These are phyloP conservation scores for Starmerella vitae DNA, from an alignment of 805 yeast genomes.

Conservation along the genomic window DNA sequence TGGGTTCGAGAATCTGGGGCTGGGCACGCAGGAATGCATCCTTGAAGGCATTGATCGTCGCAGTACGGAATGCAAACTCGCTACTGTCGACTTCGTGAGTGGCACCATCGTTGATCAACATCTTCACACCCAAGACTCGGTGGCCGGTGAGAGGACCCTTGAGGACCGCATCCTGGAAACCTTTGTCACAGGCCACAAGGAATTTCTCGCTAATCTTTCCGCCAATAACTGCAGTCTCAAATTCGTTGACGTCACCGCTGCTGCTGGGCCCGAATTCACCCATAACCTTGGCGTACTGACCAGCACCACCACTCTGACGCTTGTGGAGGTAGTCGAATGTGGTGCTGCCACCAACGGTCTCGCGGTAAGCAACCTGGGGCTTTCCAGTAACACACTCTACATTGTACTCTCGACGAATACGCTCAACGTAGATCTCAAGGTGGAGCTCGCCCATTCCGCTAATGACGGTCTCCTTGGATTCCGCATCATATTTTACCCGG, in stretches of 20 bases:
- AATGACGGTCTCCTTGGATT: constrained; percentile 85
- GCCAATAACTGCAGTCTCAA: constrained; percentile 82
- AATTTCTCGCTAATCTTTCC: constrained; percentile 95
- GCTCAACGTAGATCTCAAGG: constrained; percentile 91
- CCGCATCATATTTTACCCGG: constrained; percentile 77
- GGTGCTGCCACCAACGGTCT: constrained; percentile 61
- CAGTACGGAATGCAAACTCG: constrained; percentile 88
- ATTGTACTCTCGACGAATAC: constrained; percentile 94
- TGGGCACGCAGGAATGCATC: constrained; percentile 73
- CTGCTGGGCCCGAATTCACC: constrained; percentile 60
- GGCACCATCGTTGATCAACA: constrained; percentile 94
- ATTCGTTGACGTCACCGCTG: constrained; percentile 37
- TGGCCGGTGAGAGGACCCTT: constrained; percentile 97
- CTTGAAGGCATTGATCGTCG: constrained; percentile 81
- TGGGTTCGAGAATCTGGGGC: constrained; percentile 89
- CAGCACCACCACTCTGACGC: constrained; percentile 99
- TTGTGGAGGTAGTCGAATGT: constrained; percentile 89
- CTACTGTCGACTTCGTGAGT: constrained; percentile 95
- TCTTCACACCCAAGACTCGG: constrained; percentile 78
- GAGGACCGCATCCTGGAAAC: constrained; percentile 86
- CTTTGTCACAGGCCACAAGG: constrained; percentile 85
- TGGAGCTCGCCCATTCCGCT: constrained; percentile 99
- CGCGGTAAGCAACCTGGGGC: constrained; percentile 97
- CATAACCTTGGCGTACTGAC: constrained; percentile 94
- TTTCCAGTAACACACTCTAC: constrained; percentile 92